Percentiles rank a stretch among this genome's conserved stretches.
Evolutionary conservation across 306 rosid species (phyloP).

Genomic region (Hippophae rhamnoides): DNA sequence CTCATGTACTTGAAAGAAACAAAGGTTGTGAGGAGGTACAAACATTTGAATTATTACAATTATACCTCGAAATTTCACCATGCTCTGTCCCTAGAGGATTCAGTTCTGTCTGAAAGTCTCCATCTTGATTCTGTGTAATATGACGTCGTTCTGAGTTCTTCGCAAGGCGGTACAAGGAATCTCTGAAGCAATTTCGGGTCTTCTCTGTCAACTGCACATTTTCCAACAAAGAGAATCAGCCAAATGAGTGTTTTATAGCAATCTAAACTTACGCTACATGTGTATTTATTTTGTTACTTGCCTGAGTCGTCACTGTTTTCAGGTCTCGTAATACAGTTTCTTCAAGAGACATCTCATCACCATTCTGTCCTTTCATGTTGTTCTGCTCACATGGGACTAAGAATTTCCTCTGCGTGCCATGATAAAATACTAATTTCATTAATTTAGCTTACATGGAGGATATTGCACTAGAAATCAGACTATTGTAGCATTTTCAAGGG

Average conservation of each 20-base stretch:
- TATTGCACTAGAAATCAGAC: too few species aligned
- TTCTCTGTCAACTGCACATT: slow-evolving; percentile 40
- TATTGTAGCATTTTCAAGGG: too few species aligned
- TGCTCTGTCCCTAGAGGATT: slow-evolving; percentile 16
- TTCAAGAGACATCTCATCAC: slow-evolving; percentile 38
- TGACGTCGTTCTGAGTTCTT: slow-evolving; percentile 32
- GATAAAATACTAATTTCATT: too few species aligned
- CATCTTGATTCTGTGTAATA: slow-evolving; percentile 20
- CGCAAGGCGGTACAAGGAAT: slow-evolving; percentile 75
- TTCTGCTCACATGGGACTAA: slow-evolving; percentile 28
- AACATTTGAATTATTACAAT: not conserved
- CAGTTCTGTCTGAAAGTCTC: slow-evolving; percentile 16
- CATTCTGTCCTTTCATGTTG: slow-evolving; percentile 13
- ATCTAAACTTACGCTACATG: slow-evolving; percentile 5
- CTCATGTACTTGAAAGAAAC: too few species aligned
- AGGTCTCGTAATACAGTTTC: slow-evolving; percentile 50
- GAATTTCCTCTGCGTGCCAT: not conserved
- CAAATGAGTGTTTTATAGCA: not conserved
- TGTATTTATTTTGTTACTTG: slow-evolving; percentile 1
- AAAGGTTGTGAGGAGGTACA: too few species aligned
- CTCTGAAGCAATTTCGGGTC: slow-evolving; percentile 61
- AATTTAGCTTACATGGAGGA: too few species aligned
- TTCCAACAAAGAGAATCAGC: slow-evolving; percentile 11
- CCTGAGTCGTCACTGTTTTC: slow-evolving; percentile 52
- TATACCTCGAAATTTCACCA: slow-evolving; percentile 38